Base-by-base conservation (phyloP, 2,329 filamentous ascomycete species). In the Tolypocladium guangdongense region DNA sequence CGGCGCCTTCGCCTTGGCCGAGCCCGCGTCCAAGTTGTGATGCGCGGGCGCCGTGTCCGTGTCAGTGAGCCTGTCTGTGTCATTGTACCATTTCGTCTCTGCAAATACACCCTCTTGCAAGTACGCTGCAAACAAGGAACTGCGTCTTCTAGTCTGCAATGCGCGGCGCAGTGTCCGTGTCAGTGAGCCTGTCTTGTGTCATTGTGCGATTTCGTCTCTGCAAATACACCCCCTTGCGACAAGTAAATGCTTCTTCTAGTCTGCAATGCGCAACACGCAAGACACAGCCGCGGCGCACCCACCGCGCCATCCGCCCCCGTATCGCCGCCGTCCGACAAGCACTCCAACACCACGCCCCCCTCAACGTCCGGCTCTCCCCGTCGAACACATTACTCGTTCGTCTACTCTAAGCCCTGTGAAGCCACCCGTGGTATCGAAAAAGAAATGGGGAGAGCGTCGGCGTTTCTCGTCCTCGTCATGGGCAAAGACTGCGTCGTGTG, bases 1-100 rank as follows among this genome's bases (percentile, higher is more conserved):
- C 32, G 87, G 86, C 0, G 83, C 80, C 0, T 66, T 90, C 57
- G 77, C 84, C 22, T 68, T 74, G 56, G 77, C 58, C 7, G 57
- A 50, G 50, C 49, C 8, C 36, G 62, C 49, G 52, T 63, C 68
- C 6, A 73, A 68, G 58, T 52, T 73, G 32, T 73, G 59, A 61
- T 46, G 12, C 1, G 7, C 32, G 7, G 8, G 7, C 18, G 43
- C 14, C 12, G 27, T n/a, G 18, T 22, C 27, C 18, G 4, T 7
- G 14, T n/a, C 6, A 7, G 43, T 32, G 43, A 8, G 43, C 3
- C 18, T 32, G 43, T 32, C n/a, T 14, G n/a, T 27, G 27, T 4
- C 7, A n/a, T 11, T n/a, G 7, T 18, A 45, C 27, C 16, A 20
- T 18, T 2, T 18, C 10, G 32, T 30, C 24, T 43, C 27, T 6